Percentiles rank a stretch among this genome's conserved stretches.
phyloP scores from a whole-genome alignment of 2,329 filamentous ascomycete genomes.

The Aspergillus tubingensis region DNA sequence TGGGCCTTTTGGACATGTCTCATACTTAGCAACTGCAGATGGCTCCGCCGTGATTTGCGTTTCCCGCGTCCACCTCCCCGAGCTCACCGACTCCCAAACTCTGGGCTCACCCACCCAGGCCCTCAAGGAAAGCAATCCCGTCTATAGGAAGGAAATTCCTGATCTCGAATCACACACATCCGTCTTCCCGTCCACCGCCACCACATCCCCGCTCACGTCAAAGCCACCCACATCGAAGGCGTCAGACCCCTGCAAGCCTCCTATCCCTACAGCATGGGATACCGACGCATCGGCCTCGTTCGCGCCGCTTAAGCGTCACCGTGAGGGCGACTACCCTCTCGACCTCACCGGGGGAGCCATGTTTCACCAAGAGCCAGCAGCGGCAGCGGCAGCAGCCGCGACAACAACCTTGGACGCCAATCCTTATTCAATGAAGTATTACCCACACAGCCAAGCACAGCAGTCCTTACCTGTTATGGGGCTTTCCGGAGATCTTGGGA shows the following conservation, averaged over 20 bases:
- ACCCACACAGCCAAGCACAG: constrained; percentile 15
- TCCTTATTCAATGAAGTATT: constrained; percentile 19
- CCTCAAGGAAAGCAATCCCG: constrained; percentile 16
- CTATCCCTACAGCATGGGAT: constrained; percentile 15
- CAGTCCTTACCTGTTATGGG: constrained; percentile 16
- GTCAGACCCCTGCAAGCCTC: constrained; percentile 4
- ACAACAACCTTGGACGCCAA: constrained; percentile 13
- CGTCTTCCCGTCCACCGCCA: constrained; percentile 21
- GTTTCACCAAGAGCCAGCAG: constrained; percentile 13
- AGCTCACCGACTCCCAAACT: constrained; percentile 21
- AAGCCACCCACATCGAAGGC: constrained; percentile 1
- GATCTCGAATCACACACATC: constrained; percentile 26
- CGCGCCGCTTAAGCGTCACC: constrained; percentile 13
- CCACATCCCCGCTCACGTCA: constrained; percentile 9
- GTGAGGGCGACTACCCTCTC: constrained; percentile 8
- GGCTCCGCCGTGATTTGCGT: constrained; percentile 28
- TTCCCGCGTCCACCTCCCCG: constrained; percentile 32
- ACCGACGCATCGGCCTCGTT: constrained; percentile 10
- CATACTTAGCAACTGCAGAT: constrained; percentile 21
- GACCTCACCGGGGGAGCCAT: constrained; percentile 7
- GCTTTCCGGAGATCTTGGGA: constrained; percentile 21
- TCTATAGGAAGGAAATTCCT: constrained; percentile 18
- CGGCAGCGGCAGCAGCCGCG: neutral
- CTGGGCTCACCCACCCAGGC: constrained; percentile 20
- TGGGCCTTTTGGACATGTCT: neutral